Conservation (phyloP, 1,139 yeast genomes). For the Trichomonascaceae sp. region DNA sequence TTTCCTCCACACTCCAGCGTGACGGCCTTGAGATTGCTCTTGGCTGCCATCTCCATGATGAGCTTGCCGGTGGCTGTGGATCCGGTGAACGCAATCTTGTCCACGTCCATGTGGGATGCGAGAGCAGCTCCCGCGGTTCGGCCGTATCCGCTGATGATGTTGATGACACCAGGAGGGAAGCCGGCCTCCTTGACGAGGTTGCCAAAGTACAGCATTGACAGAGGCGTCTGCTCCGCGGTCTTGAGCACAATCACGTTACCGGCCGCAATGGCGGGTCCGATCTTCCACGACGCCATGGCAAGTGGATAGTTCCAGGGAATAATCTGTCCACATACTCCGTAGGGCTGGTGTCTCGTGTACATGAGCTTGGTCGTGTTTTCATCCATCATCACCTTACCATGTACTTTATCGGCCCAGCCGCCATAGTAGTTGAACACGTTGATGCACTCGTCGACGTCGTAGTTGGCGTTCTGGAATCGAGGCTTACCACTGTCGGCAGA, state of each 20-base stretch:
- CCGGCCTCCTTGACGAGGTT: conserved; percentile 55
- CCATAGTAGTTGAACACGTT: conserved; percentile 45
- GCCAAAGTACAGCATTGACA: conserved; percentile 59
- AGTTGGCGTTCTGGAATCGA: conserved; percentile 30
- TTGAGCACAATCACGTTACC: conserved; percentile 67
- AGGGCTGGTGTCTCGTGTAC: conserved; percentile 56
- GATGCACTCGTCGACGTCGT: conserved; percentile 49
- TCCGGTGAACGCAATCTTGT: conserved; percentile 81
- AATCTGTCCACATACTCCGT: conserved; percentile 82
- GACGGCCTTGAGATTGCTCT: conserved; percentile 35
- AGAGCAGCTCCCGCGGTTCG: conserved; percentile 59
- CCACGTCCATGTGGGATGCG: conserved; percentile 53
- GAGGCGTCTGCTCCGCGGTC: conserved; percentile 71
- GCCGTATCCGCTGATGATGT: conserved; percentile 68
- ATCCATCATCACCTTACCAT: conserved; percentile 46
- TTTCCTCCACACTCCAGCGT: conserved; percentile 82
- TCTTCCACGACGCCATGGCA: conserved; percentile 61
- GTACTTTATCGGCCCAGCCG: conserved; percentile 72
- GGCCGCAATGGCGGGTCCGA: conserved; percentile 71
- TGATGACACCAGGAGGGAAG: conserved; percentile 69
- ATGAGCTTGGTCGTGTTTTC: conserved; percentile 47
- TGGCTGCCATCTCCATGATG: conserved; percentile 59
- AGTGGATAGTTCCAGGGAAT: conserved; percentile 89
- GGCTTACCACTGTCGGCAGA: conserved; percentile 47
- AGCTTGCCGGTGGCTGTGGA: conserved; percentile 67